Percentiles rank a stretch among this genome's conserved stretches.
Evolutionary conservation across 352 stramenopile genomes (phyloP).

Genomic region (Globisporangium okanoganense): DNA sequence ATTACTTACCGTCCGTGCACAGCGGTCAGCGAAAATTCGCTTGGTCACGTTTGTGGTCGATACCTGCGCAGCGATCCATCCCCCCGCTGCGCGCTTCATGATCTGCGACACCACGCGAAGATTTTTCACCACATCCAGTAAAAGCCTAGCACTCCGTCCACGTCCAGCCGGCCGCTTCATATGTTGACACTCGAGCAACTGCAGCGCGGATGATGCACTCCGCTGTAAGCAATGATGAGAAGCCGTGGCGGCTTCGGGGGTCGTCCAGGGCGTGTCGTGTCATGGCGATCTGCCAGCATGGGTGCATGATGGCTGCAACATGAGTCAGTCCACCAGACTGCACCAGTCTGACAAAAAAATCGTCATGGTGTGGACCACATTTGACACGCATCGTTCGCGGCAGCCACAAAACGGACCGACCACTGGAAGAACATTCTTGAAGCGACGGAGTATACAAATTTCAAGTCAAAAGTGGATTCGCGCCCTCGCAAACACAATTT

Average conservation of each 20-base stretch:
- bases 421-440: slow-evolving; percentile 10
- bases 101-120: not conserved
- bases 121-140: not conserved
- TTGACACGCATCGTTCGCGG: slow-evolving; percentile 3
- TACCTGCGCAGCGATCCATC: not conserved
- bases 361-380: slow-evolving; percentile 5
- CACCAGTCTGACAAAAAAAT: not conserved
- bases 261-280: not conserved
- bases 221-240: no score
- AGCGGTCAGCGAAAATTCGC: not conserved
- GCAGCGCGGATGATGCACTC: no score
- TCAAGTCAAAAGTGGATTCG: not conserved
- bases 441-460: not conserved
- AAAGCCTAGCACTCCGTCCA: not conserved
- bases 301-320: not conserved
- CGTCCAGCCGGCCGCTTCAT: no score
- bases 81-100: not conserved
- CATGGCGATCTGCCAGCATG: not conserved
- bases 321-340: not conserved
- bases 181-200: no score
- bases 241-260: no score
- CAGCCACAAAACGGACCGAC: slow-evolving; percentile 4
- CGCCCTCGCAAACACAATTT: not conserved
- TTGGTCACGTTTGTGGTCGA: not conserved
- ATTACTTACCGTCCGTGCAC: not conserved